Evolutionary conservation across 495 filamentous ascomycete species (phyloP), one percentile per base, ranked within the genome.

Genomic region (Trichoderma parareesei): DNA sequence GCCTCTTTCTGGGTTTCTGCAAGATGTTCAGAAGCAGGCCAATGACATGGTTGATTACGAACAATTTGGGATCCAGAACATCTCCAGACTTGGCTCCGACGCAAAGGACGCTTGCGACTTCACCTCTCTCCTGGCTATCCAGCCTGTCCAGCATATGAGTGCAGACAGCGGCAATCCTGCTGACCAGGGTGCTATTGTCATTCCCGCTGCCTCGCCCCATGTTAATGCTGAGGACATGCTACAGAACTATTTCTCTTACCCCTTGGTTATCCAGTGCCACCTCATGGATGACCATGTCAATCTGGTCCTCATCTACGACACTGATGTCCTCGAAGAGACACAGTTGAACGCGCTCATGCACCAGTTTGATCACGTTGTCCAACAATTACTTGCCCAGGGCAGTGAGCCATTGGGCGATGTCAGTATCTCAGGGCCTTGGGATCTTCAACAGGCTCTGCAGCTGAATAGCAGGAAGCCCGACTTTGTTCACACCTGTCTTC

Each of bases 61-160:
- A 61, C 81, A 83, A 38, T 62, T 71, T 11, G 81, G 81, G 9
- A 66, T 85, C 7, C 78, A 81, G 63, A 71, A 75, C 48, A 75
- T 81, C 44, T 69, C 70, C 35, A 69, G 64, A 33, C 63, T 79
- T 2, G 66, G 69, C 42, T 38, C 53, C 5, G 72, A 78, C 14
- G 68, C 71, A 4, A 65, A 66, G n/a, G 67, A 62, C 3, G 74
- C 72, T 0, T 78, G 78, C 59, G 66, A 71, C 11, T 81, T 81
- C 66, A 71, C 73, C 60, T 78, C 72, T 38, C 67, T 80, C 2
- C 59, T 87, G 0, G 72, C 68, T 20, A 67, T 84, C 33, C 69
- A 81, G 40, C 38, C 60, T 10, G 38, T 62, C 13, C 60, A 44
- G 8, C 60, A 62, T 11, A 62, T 62, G 61, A 16, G 18, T 35